Evolutionary conservation across 495 filamentous ascomycete species (phyloP).

Genomic region (Ascobolus immersus): DNA sequence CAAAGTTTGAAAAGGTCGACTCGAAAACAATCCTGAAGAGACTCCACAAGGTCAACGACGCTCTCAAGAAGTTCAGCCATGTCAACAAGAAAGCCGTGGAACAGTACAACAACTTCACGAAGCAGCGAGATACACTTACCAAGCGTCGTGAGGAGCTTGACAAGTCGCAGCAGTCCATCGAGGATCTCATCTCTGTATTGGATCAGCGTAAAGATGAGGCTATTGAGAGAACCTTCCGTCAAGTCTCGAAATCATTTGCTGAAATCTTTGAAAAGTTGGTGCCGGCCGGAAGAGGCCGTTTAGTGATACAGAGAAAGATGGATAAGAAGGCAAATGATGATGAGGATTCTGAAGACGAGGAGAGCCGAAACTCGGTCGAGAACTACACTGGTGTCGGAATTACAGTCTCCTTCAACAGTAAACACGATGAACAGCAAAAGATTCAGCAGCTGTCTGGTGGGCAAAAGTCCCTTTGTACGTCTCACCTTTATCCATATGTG

Average conservation of each 20-base stretch:
- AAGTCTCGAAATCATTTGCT: conserved; percentile 77
- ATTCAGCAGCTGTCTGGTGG: conserved; percentile 93
- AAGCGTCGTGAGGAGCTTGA: conserved; percentile 68
- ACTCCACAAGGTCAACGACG: conserved; percentile 78
- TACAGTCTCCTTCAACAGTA: conserved; percentile 93
- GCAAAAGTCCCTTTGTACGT: conserved; percentile 59
- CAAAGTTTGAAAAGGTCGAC: conserved; percentile 59
- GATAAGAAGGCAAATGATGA: conserved; percentile 37
- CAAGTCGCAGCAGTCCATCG: conserved; percentile 54
- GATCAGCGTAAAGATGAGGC: conserved; percentile 89
- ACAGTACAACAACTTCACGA: conserved; percentile 92
- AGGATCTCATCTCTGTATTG: conserved; percentile 70
- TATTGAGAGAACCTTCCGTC: conserved; percentile 95
- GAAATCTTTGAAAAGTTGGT: conserved; percentile 87
- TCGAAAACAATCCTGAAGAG: conserved; percentile 57
- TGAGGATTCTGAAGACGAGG: conserved; percentile 42
- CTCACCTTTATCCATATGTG: neutral
- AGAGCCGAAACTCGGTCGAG: conserved; percentile 42
- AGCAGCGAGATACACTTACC: conserved; percentile 58
- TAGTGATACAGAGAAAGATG: conserved; percentile 78
- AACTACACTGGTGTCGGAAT: conserved; percentile 98
- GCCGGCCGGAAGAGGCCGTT: conserved; percentile 66
- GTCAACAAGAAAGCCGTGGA: conserved; percentile 99
- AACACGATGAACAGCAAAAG: conserved; percentile 84
- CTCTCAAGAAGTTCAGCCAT: conserved; percentile 82